Base-by-base conservation (phyloP, 2,329 filamentous ascomycete species). In the Pleurostoma richardsiae region DNA sequence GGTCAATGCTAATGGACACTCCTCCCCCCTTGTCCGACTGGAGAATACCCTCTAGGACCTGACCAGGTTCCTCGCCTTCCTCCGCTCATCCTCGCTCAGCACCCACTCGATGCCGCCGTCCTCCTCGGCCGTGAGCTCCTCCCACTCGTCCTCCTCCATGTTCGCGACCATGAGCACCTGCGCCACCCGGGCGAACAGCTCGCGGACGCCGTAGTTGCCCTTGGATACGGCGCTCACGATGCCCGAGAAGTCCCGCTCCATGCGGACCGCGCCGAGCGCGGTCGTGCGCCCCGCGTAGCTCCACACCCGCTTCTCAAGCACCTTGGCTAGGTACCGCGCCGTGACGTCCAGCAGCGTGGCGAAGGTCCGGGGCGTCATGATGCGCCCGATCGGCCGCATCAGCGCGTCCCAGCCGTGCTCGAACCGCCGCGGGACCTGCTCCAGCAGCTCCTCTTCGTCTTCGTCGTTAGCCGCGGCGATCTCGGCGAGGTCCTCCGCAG, bases 81-180 rank as follows among this genome's bases (percentile, higher is more conserved):
- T 76, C 62, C 86, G 82, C 70, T 95, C 90, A 48, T 91, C 88
- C 39, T 77, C 76, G 49, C 76, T 85, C 52, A 91, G 57, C 41
- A 85, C 77, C 86, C 86, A 90, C 43, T 77, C 74, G 59, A 94
- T 82, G 8, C 80, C 86, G 43, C 80, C 83, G 10, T 83, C 79
- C 30, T 73, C 67, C 39, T 75, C 68, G 5, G 66, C 59, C 38
- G 68, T 63, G 38, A 91, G 66, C 65, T 94, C 90, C 42, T 92
- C 88, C 88, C 90, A 96, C 67, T 96, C 92, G 48, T 96, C 91
- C 31, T 94, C 88, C 62, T 96, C 91, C 90, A 96, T 95, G 56
- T 91, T 92, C 62, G 92, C 83, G 11, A 96, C 82, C 73, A 95
- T 82, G 48, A 87, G 81, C 57, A 96, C 85, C 73, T 96, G 90